Base-by-base conservation (phyloP, 2,329 filamentous ascomycete species). In the Pseudocercospora crystallina region DNA sequence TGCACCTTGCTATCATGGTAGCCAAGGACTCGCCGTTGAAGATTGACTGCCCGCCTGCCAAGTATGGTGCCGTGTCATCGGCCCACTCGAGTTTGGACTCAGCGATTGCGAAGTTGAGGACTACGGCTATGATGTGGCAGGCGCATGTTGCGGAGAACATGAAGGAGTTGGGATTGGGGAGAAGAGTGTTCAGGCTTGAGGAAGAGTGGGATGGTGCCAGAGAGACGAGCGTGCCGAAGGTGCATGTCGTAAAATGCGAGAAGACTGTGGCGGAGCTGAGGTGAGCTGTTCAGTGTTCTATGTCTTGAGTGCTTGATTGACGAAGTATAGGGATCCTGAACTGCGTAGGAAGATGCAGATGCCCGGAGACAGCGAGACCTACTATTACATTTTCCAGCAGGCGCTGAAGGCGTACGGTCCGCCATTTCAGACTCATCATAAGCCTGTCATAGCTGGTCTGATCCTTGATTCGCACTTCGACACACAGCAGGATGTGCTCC, bases 121-220 rank as follows among this genome's bases (percentile, higher is more conserved):
- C 65, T 59, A 61, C 65, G 5, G 65, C 66, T 2, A 67, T 66
- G 51, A 68, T 68, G 65, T 68, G 65, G 65, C 65, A 69, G 48
- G 65, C 65, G 11, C 57, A 65, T 56, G 67, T 64, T n/a, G 66
- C 65, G 1, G 65, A 68, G 49, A 64, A 67, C 34, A 47, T 67
- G 56, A 59, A 61, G 1, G 17, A 47, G 13, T 62, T 64, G 43
- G 61, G 61, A 3, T 55, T 64, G 13, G 65, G 61, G 14, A 43
- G 65, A 34, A 60, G 65, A 9, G 54, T 61, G 1, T 67, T 69
- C 43, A 51, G 66, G 8, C 43, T 69, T 7, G 66, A 69, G n/a
- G 65, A 68, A 37, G 64, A 67, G 42, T 67, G 61, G 63, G 53
- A 50, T 1, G 31, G 30, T 10, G 43, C 39, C 17, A 47, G 34